These are phyloP conservation scores for Ceratocystis diversiconidia DNA, from an alignment of 2,329 filamentous ascomycete species.

Conservation along the genomic window DNA sequence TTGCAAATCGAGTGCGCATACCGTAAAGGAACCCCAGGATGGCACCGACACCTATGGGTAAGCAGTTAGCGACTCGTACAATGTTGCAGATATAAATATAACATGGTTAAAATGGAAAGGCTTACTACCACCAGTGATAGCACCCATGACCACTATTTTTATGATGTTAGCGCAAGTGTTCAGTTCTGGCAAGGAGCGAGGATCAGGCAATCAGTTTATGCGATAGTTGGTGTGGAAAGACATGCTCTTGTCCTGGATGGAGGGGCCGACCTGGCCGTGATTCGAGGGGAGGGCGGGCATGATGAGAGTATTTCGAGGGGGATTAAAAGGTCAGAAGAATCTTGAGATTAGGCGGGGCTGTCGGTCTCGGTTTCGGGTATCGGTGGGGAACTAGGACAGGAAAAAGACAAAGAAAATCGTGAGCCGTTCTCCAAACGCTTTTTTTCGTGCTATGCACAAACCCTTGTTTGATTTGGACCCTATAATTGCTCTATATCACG, in stretches of 20 bases:
- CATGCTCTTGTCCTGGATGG: constrained; percentile 37
- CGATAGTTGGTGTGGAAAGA: neutral
- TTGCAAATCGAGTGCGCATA: constrained; percentile 29
- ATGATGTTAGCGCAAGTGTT: constrained; percentile 6
- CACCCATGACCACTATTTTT: constrained; percentile 84
- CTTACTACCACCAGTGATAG: constrained; percentile 96
- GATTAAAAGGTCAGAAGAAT: neutral
- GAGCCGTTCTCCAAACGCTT: neutral
- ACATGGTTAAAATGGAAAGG: constrained; percentile 21
- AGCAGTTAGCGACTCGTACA: constrained; percentile 7
- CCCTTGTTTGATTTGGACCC: neutral
- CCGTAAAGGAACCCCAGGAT: constrained; percentile 98
- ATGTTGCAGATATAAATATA: neutral
- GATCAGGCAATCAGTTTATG: neutral
- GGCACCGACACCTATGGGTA: constrained; percentile 66
- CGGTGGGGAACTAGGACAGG: too few relatives aligned
- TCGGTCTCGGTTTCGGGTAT: too few relatives aligned
- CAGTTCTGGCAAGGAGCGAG: neutral
- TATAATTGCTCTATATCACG: neutral
- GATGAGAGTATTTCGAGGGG: neutral
- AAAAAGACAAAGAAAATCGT: too few relatives aligned
- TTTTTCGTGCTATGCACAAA: neutral
- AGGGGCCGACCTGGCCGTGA: constrained; percentile 24
- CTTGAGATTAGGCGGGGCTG: neutral
- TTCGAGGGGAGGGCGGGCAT: constrained; percentile 33